Base-by-base conservation (phyloP, 331 rosid genomes). In the Prunus yedoensis region DNA sequence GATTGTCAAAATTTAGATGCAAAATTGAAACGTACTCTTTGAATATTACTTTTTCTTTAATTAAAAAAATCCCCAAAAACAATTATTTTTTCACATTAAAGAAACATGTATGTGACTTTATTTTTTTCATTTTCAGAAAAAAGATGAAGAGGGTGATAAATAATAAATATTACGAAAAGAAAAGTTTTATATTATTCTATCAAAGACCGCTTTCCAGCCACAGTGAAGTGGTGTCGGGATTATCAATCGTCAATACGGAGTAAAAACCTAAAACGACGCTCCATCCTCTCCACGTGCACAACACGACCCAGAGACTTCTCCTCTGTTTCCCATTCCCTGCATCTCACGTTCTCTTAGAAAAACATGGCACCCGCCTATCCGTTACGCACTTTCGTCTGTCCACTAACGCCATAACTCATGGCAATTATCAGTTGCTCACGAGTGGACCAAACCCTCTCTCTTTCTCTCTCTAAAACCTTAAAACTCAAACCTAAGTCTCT, bases 241-340 rank as follows among this genome's bases (percentile, higher is more conserved):
- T 46, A 1, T 28, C 63, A 2, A 1, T 6, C 41, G 41, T 5
- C 41, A 6, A 28, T 2, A 1, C 25, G 18, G 45, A 27, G 18
- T 10, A 25, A 11, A 77, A 38, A 38, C 43, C 9, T 45, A 32
- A 16, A 64, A n/a, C 66, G 27, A 80, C 82, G 16, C 60, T 16
- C 41, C 15, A 13, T 5, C 25, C 12, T 4, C 0, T 3, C 2
- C 1, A 1, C 78, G 82, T 81, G 73, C 57, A 20, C 3, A 0
- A 3, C 77, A 81, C 76, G 53, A 54, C 57, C 87, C 79, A 75
- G 66, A 79, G 5, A 60, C 20, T 58, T 50, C 35, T 46, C 45
- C 21, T 41, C 20, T 3, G 4, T 1, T 27, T 14, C 35, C 61
- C 0, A 0, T 18, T 47, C 21, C 3, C 2, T 1, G 0, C 18